phyloP scores from a whole-genome alignment of 1,284 basidiomycete species.

The Golubevia sp. region DNA sequence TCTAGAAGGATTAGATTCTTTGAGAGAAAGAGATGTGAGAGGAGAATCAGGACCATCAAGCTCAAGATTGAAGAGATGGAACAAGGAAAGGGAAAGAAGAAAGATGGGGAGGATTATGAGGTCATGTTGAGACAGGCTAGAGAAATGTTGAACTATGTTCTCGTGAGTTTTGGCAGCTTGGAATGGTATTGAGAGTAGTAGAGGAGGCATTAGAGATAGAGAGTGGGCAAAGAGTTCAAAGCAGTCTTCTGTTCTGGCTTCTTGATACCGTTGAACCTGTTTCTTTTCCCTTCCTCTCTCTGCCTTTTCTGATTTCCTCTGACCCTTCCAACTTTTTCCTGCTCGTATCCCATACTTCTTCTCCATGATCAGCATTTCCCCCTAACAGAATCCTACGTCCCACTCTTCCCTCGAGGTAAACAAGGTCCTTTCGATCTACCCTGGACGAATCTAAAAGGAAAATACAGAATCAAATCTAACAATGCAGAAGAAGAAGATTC shows the following conservation, averaged over 20 bases:
- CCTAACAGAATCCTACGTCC: not conserved
- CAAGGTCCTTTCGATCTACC: not conserved
- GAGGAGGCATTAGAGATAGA: not conserved
- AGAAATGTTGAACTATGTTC: not conserved
- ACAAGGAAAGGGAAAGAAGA: not conserved
- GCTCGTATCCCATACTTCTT: too few species aligned
- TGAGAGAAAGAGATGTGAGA: not conserved
- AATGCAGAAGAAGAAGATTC: not conserved
- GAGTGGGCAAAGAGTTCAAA: not conserved
- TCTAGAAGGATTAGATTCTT: not conserved
- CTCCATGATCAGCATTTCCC: not conserved
- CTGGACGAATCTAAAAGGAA: not conserved
- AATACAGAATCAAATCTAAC: not conserved
- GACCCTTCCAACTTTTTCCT: not conserved
- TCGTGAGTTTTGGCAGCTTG: not conserved
- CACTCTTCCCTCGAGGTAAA: not conserved
- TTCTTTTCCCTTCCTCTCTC: not conserved
- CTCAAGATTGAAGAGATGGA: not conserved
- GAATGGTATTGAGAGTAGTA: not conserved
- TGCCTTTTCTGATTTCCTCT: not conserved
- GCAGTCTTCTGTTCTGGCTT: too few species aligned
- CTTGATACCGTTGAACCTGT: too few species aligned
- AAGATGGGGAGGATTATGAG: not conserved
- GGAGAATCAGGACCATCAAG: not conserved
- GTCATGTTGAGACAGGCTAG: not conserved